Base-by-base conservation (phyloP, 176 grass and related monocot species). In the Eleusine coracana region DNA sequence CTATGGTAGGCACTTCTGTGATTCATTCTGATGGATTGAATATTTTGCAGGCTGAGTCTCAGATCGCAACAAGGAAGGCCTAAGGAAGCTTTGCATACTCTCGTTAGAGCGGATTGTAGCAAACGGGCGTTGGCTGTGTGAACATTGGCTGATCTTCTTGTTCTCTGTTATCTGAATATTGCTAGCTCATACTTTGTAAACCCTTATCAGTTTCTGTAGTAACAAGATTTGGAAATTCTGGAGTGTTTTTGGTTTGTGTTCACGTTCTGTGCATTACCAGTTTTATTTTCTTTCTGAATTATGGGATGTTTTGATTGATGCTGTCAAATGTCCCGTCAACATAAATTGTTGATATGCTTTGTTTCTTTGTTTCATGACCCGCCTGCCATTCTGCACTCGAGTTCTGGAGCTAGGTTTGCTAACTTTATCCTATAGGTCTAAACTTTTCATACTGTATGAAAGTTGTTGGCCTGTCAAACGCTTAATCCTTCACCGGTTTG, bases 21-120 rank as follows among this genome's bases (percentile, higher is more conserved):
- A 29, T 63, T 63, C 3, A 14, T 29, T 28, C 11, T 29, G 60
- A 63, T 63, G 60, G 14, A 29, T 63, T 21, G 11, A 1, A 49
- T 66, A 72, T 75, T 55, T 1, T 80, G 71, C 76, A 97, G 94
- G 84, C 84, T 0, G 89, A 97, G 65, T 91, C 94, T 2, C 94
- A 97, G 78, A 91, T 97, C 25, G 89, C 91, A 12, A 77, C 93
- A 61, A 91, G 87, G 82, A 97, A 93, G 89, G 83, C 78, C 34
- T 87, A 91, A 71, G 38, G 48, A 64, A 41, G 11, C n/a, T 79
- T 16, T 37, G 21, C 61, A 12, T 63, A 63, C 25, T 5, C 4
- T 63, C 46, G 0, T 0, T 88, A 73, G 59, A 78, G 59, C 45
- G 55, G 27, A 66, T 66, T 73, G 55, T 77, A 82, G 66, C 58